A percentile compares a stretch with the other conserved stretches of the same genome.
phyloP scores from a whole-genome alignment of 352 stramenopile species.

The Pelagophyceae sp. region DNA sequence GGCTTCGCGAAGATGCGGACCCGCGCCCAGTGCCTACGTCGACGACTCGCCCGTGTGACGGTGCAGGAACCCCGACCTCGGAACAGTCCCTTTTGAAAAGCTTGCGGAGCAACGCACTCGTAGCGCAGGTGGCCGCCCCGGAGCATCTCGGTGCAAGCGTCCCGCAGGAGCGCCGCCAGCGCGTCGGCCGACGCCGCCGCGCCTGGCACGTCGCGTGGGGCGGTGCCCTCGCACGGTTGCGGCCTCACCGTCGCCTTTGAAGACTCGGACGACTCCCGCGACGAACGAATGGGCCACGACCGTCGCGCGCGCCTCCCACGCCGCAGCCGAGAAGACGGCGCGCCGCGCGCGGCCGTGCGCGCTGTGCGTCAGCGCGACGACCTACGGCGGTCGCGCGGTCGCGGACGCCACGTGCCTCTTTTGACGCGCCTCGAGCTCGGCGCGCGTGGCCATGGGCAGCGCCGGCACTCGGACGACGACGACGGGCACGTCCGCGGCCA shows the following conservation, averaged over 20 bases:
- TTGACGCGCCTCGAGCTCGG: not conserved
- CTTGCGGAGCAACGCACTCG: not conserved
- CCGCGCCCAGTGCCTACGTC: not conserved
- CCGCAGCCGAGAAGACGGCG: too few species aligned
- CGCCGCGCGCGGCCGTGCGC: not conserved
- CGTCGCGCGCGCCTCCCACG: not conserved
- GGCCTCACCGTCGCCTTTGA: not conserved
- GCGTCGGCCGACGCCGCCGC: too few species aligned
- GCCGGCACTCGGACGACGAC: not conserved
- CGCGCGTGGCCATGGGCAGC: not conserved
- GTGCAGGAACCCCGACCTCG: not conserved
- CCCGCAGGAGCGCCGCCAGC: not conserved
- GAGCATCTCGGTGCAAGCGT: not conserved
- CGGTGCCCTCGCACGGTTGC: too few species aligned
- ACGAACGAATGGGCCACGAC: not conserved
- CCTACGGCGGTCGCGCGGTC: too few species aligned
- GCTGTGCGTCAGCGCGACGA: not conserved
- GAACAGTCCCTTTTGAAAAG: too few species aligned
- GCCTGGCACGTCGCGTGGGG: too few species aligned
- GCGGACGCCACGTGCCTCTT: too few species aligned
- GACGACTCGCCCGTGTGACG: not conserved
- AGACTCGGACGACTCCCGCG: not conserved
- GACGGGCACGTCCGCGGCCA: not conserved
- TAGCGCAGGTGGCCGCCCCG: not conserved
- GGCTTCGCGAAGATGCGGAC: not conserved